A percentile compares a stretch with the other conserved stretches of the same genome.
These are phyloP conservation scores for Penicillium hordei DNA, from an alignment of 2,329 filamentous ascomycete species.

Conservation along the genomic window DNA sequence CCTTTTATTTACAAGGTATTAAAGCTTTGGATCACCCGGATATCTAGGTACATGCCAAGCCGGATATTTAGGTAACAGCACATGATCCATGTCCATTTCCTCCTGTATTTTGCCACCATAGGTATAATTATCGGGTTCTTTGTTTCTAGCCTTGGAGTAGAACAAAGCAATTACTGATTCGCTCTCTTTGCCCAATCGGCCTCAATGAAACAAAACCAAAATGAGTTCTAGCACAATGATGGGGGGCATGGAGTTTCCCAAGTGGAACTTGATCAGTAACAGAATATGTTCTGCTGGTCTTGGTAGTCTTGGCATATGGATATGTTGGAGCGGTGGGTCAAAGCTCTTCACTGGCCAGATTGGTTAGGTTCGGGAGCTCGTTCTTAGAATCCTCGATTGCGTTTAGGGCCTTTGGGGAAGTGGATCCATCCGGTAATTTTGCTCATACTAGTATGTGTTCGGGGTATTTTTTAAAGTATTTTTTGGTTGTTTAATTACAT, in stretches of 20 bases:
- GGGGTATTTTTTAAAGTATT: background rate
- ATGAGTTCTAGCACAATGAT: background rate
- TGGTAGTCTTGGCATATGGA: constrained; percentile 11
- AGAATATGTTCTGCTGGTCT: background rate
- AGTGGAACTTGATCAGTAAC: background rate
- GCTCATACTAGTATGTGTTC: background rate
- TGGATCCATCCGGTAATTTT: constrained; percentile 5
- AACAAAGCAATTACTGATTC: background rate
- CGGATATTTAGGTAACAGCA: background rate
- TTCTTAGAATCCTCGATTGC: background rate
- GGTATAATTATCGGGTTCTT: background rate
- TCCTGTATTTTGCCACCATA: background rate
- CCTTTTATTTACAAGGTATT: background rate
- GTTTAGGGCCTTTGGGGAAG: background rate
- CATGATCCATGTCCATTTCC: background rate
- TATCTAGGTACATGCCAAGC: background rate
- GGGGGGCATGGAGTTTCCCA: background rate
- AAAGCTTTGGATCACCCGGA: background rate
- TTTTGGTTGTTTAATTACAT: background rate
- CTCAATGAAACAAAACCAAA: background rate
- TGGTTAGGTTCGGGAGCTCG: constrained; percentile 15
- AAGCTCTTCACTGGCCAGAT: background rate
- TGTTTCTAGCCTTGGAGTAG: background rate
- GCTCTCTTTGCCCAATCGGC: background rate
- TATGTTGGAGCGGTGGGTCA: background rate